A percentile compares a stretch with the other conserved stretches of the same genome.
These are phyloP conservation scores for Metschnikowia aberdeeniae DNA, from an alignment of 805 yeast species.

Conservation along the genomic window DNA sequence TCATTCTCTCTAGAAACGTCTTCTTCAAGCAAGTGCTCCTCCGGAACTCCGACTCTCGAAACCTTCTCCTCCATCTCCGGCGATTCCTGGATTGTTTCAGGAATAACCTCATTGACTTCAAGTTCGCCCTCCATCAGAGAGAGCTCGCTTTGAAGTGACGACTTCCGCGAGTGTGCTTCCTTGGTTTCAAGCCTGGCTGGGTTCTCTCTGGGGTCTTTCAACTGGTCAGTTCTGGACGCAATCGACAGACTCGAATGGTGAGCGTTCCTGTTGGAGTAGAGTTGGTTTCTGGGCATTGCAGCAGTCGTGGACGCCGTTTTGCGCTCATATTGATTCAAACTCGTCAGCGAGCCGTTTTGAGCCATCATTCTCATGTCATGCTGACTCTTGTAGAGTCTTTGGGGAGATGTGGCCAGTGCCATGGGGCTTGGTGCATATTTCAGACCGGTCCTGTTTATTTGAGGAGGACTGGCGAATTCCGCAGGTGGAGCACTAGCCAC, in stretches of 20 bases:
- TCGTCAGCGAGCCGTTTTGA: constrained; percentile 9
- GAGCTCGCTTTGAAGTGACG: constrained; percentile 9
- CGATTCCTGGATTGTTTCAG: constrained; percentile 1
- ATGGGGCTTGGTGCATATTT: constrained; percentile 7
- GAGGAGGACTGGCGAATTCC: constrained; percentile 13
- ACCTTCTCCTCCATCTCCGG: background rate
- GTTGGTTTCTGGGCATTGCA: constrained; percentile 4
- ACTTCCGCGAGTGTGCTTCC: constrained; percentile 9
- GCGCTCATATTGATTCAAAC: constrained; percentile 8
- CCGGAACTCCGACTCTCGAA: background rate
- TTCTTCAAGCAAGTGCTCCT: no score
- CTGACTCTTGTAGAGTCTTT: constrained; percentile 1
- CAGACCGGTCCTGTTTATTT: constrained; percentile 6
- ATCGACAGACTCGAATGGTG: constrained; percentile 20
- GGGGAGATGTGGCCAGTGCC: constrained; percentile 1
- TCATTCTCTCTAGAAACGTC: no score
- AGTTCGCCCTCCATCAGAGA: constrained; percentile 1
- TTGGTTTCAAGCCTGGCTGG: background rate
- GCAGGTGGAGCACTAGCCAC: constrained; percentile 7
- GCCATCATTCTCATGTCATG: constrained; percentile 1
- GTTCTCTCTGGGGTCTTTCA: background rate
- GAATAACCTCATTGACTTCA: constrained; percentile 1
- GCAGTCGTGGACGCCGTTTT: constrained; percentile 1
- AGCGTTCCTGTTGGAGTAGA: constrained; percentile 12
- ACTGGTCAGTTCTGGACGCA: constrained; percentile 11